Evolutionary conservation across 257 asterid species (phyloP).

Genomic region (Ilex asprella): DNA sequence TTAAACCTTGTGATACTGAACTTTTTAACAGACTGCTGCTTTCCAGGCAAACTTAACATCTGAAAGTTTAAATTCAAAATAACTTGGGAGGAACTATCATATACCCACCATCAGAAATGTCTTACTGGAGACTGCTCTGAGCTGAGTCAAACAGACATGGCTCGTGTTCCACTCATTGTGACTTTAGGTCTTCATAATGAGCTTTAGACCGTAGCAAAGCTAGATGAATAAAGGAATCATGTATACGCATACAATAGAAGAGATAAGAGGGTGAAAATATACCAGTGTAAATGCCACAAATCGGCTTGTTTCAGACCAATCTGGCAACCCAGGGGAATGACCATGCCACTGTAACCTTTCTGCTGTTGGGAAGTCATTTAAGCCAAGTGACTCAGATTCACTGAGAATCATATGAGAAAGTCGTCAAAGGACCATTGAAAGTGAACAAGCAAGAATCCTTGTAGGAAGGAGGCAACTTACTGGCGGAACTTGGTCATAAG

Average conservation of each 20-base stretch:
- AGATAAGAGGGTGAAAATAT: slow-evolving; percentile 4
- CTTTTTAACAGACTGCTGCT: too few relatives aligned
- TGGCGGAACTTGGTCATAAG: slow-evolving; percentile 61
- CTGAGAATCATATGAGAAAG: slow-evolving; percentile 26
- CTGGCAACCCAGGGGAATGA: slow-evolving; percentile 72
- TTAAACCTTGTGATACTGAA: too few relatives aligned
- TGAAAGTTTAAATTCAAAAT: too few relatives aligned
- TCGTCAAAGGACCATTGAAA: slow-evolving; percentile 5
- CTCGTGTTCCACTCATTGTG: too few relatives aligned
- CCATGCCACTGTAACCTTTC: slow-evolving; percentile 96
- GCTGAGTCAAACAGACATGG: too few relatives aligned
- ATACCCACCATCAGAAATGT: too few relatives aligned
- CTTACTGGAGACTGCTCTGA: too few relatives aligned
- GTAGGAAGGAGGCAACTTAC: slow-evolving; percentile 28
- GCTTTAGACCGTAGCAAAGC: too few relatives aligned
- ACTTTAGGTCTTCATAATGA: too few relatives aligned
- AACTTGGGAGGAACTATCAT: too few relatives aligned
- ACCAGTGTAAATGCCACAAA: slow-evolving; percentile 91
- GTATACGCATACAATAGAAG: not conserved
- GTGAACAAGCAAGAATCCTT: slow-evolving; percentile 3
- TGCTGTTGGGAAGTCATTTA: slow-evolving; percentile 80
- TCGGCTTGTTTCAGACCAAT: slow-evolving; percentile 85
- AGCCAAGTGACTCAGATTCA: slow-evolving; percentile 87
- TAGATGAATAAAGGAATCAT: too few relatives aligned
- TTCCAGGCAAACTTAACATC: too few relatives aligned